A percentile compares a stretch with the other conserved stretches of the same genome.
phyloP scores from a whole-genome alignment of 768 basidiomycete species.

The Tremella mesenterica region DNA sequence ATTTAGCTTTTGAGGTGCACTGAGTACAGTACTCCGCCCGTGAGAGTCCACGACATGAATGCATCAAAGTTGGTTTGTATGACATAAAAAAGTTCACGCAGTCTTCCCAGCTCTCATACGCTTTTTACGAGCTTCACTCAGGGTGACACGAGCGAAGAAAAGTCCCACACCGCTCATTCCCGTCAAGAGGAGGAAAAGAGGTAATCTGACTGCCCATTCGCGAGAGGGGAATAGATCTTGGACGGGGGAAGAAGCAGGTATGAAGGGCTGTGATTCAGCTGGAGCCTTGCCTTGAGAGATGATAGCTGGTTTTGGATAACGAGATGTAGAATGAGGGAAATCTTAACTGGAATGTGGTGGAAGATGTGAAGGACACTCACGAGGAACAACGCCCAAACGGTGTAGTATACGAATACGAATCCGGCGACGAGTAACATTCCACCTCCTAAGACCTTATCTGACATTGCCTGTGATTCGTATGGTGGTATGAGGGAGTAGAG shows the following conservation, averaged over 20 bases:
- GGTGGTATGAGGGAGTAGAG: not conserved
- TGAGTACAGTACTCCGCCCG: too few relatives aligned
- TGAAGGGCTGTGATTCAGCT: constrained; percentile 56
- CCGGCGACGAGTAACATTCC: constrained; percentile 69
- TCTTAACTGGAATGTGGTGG: constrained; percentile 1
- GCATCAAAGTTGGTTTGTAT: too few relatives aligned
- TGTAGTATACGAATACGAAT: constrained; percentile 78
- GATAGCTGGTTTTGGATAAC: not conserved
- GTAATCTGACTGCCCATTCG: constrained; percentile 86
- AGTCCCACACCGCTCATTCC: constrained; percentile 71
- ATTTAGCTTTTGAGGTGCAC: too few relatives aligned
- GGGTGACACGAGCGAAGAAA: constrained; percentile 68
- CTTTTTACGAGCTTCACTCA: constrained; percentile 64
- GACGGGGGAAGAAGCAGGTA: constrained; percentile 63
- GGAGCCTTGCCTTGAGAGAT: not conserved
- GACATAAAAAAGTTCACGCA: too few relatives aligned
- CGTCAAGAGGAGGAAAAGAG: constrained; percentile 68
- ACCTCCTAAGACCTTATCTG: constrained; percentile 72
- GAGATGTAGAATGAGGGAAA: not conserved
- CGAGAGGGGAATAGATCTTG: constrained; percentile 73
- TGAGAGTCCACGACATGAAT: too few relatives aligned
- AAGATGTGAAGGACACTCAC: constrained; percentile 48
- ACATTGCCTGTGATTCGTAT: constrained; percentile 52
- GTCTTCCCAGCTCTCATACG: constrained; percentile 55
- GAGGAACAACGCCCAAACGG: constrained; percentile 78